phyloP scores from a whole-genome alignment of 495 filamentous ascomycete species.

The Evernia prunastri region DNA sequence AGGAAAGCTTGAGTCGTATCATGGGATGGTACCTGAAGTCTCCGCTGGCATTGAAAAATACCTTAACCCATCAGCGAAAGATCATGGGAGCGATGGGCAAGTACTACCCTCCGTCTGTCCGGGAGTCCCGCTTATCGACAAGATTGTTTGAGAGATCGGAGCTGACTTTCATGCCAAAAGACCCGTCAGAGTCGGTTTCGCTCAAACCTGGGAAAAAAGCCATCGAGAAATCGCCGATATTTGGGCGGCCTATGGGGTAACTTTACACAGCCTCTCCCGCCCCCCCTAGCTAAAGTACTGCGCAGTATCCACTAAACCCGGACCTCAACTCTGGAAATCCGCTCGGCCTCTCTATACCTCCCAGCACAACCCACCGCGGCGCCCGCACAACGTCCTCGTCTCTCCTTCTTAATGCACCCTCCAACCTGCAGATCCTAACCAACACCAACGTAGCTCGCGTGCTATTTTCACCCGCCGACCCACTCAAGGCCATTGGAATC shows the following conservation, averaged over 20 bases:
- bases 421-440: not conserved
- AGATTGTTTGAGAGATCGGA: too few species aligned
- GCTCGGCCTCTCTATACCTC: not conserved
- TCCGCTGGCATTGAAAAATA: not conserved
- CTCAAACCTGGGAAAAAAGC: not conserved
- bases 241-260: too few species aligned
- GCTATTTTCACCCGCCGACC: not conserved
- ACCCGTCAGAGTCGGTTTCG: not conserved
- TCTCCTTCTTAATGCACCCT: constrained; percentile 4
- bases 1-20: not conserved
- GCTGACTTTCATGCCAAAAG: not conserved
- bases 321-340: constrained; percentile 5
- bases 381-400: not conserved
- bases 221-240: not conserved
- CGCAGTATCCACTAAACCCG: not conserved
- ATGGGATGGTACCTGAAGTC: not conserved
- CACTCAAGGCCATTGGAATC: constrained; percentile 4
- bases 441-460: not conserved
- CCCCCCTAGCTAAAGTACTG: too few species aligned
- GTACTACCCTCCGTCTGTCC: too few species aligned
- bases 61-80: not conserved
- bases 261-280: too few species aligned
- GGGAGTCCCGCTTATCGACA: too few species aligned
- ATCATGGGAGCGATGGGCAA: constrained; percentile 1
- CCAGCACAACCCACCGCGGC: not conserved